phyloP scores from a whole-genome alignment of 2,329 filamentous ascomycete genomes.

The Fusarium beomiforme region DNA sequence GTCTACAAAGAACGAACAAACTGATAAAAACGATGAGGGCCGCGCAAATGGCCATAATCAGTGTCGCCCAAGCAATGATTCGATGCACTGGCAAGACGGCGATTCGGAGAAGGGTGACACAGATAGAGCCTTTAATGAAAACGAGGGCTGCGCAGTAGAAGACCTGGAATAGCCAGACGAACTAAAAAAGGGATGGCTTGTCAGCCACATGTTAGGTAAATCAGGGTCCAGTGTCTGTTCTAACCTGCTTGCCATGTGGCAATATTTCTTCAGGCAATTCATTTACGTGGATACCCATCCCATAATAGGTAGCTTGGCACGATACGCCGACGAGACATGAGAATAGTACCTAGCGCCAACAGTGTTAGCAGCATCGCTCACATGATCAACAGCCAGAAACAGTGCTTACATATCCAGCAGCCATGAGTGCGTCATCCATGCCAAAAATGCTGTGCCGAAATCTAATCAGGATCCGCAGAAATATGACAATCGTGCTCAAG shows the following conservation, averaged over 20 bases:
- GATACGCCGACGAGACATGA: not conserved
- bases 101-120: not conserved
- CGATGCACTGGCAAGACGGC: not conserved
- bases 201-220: no score
- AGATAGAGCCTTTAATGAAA: not conserved
- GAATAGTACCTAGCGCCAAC: not conserved
- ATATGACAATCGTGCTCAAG: not conserved
- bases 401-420: not conserved
- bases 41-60: not conserved
- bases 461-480: not conserved
- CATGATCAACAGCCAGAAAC: not conserved
- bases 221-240: no score
- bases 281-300: not conserved
- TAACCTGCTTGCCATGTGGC: not conserved
- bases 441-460: not conserved
- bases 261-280: not conserved
- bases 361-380: no score
- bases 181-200: not conserved
- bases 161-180: not conserved
- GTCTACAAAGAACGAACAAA: slow-evolving; percentile 4
- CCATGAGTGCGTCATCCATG: not conserved
- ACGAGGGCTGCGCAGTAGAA: not conserved
- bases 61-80: not conserved
- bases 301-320: not conserved
- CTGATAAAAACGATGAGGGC: not conserved